These are phyloP conservation scores for Candida vaughaniae DNA, from an alignment of 805 yeast species.

Conservation along the genomic window DNA sequence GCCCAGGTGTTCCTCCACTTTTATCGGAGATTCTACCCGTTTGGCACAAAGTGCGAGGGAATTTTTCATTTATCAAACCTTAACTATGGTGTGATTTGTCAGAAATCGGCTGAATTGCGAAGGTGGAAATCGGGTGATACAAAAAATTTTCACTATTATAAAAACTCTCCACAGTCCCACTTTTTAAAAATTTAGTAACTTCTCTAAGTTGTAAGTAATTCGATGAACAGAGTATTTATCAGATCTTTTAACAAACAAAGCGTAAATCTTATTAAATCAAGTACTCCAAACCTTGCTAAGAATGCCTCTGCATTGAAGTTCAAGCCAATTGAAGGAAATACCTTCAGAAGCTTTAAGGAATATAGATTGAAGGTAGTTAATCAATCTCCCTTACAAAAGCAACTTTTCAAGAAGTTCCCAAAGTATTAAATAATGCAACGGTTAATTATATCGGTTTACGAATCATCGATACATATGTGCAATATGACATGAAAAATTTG, in stretches of 20 bases:
- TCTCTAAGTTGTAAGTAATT: no score
- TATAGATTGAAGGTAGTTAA: slow-evolving; percentile 42
- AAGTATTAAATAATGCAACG: no score
- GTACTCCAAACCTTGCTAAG: slow-evolving; percentile 1
- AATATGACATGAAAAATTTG: no score
- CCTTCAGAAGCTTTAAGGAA: slow-evolving; percentile 44
- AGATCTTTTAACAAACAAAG: slow-evolving; percentile 9
- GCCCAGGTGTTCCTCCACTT: no score
- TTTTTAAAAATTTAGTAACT: background rate
- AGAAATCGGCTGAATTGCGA: background rate
- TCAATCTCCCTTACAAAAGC: slow-evolving; percentile 35
- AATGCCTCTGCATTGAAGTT: slow-evolving; percentile 4
- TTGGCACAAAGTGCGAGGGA: no score
- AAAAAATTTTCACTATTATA: background rate
- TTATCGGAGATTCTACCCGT: no score
- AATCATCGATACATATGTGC: no score
- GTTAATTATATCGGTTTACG: no score
- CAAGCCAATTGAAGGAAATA: slow-evolving; percentile 11
- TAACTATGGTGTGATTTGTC: background rate
- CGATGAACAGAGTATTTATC: slow-evolving; percentile 4
- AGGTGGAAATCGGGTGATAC: background rate
- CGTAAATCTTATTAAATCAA: slow-evolving; percentile 8
- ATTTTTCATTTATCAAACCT: no score
- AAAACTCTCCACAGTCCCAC: slow-evolving; percentile 1
- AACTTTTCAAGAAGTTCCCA: slow-evolving; percentile 9